Percentiles rank a stretch among this genome's conserved stretches.
Evolutionary conservation across 2,329 filamentous ascomycete species (phyloP).

Genomic region (Bipolaris cookei): DNA sequence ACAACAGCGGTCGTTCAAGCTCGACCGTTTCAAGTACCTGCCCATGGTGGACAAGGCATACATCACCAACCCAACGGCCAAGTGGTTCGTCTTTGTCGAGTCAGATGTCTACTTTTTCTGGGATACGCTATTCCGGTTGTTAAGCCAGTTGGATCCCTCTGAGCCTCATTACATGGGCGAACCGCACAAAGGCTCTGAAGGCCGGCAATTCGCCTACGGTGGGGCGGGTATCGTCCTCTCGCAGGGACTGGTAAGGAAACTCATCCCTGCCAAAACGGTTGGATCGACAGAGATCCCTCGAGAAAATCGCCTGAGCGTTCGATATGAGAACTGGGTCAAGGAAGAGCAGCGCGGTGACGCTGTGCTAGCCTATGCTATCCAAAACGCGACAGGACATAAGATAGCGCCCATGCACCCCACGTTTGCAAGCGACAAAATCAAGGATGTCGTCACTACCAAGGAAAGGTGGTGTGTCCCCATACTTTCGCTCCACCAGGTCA

Average conservation of each 20-base stretch:
- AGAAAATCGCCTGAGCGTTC: conserved; percentile 38
- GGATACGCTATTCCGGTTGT: conserved; percentile 52
- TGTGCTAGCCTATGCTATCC: conserved; percentile 49
- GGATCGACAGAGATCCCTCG: conserved; percentile 37
- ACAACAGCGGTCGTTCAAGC: conserved; percentile 59
- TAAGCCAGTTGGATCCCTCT: conserved; percentile 47
- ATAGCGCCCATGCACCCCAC: conserved; percentile 49
- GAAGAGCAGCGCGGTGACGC: conserved; percentile 56
- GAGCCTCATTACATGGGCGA: conserved; percentile 51
- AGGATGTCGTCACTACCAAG: conserved; percentile 51
- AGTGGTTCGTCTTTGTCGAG: conserved; percentile 51
- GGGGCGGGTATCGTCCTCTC: conserved; percentile 56
- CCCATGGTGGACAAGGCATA: conserved; percentile 62
- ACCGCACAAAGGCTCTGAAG: conserved; percentile 41
- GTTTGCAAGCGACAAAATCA: conserved; percentile 56
- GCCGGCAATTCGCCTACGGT: conserved; percentile 52
- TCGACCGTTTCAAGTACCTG: conserved; percentile 66
- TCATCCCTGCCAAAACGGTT: conserved; percentile 43
- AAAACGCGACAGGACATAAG: conserved; percentile 44
- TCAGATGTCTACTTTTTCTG: conserved; percentile 50
- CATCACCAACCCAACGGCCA: conserved; percentile 42
- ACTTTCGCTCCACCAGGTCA: conserved; percentile 49
- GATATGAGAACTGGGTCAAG: conserved; percentile 43
- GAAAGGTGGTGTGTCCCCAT: conserved; percentile 54
- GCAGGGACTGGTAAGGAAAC: conserved; percentile 59